Evolutionary conservation across 2,329 filamentous ascomycete species (phyloP).

Genomic region (Microdochium paspali): DNA sequence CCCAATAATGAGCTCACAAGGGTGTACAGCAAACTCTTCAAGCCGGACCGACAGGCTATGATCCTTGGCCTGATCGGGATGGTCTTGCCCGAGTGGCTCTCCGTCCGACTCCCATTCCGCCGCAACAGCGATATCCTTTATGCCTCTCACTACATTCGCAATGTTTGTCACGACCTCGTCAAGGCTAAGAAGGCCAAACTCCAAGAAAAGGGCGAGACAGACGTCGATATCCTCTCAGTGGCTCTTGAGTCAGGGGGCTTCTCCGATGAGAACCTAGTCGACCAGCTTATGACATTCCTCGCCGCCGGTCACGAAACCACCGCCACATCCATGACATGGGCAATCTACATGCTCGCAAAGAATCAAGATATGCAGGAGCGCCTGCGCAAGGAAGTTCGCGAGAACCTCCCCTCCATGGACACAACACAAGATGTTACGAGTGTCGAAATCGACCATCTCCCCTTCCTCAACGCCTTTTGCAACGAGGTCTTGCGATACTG

Average conservation of each 20-base stretch:
- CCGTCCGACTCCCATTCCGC: constrained; percentile 56
- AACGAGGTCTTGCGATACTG: constrained; percentile 32
- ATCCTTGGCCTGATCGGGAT: constrained; percentile 48
- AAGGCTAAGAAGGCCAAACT: constrained; percentile 46
- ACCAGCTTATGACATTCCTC: constrained; percentile 31
- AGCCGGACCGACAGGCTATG: constrained; percentile 38
- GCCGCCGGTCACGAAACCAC: constrained; percentile 35
- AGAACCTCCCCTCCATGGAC: constrained; percentile 24
- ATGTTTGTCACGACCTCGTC: constrained; percentile 60
- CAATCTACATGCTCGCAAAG: constrained; percentile 25
- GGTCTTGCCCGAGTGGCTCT: constrained; percentile 54
- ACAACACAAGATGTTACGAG: constrained; percentile 14
- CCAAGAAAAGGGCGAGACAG: constrained; percentile 3
- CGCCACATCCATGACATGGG: constrained; percentile 29
- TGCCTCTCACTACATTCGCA: constrained; percentile 51
- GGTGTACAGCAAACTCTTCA: constrained; percentile 48
- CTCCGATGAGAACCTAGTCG: constrained; percentile 26
- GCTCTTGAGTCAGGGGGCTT: constrained; percentile 26
- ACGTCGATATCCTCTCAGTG: constrained; percentile 26
- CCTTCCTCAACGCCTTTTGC: constrained; percentile 31
- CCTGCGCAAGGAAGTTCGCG: constrained; percentile 27
- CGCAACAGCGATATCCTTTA: constrained; percentile 56
- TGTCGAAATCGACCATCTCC: constrained; percentile 26
- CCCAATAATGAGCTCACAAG: constrained; percentile 48
- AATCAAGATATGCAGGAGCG: constrained; percentile 25